Percentiles rank a stretch among this genome's conserved stretches.
Conservation (phyloP, 768 basidiomycete genomes). For the Tricholoma flavovirens region DNA sequence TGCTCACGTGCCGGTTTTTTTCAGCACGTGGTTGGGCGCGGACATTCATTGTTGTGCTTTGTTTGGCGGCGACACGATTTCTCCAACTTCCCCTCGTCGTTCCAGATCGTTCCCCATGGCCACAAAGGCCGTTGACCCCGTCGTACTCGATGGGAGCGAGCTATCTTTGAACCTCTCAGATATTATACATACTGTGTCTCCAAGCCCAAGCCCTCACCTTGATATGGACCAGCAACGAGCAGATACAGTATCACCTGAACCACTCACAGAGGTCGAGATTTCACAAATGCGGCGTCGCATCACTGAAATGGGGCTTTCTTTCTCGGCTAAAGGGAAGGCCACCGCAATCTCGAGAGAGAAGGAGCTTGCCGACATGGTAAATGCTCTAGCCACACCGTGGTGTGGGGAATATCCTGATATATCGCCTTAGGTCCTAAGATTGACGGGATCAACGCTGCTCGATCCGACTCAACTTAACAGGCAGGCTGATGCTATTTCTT, state of each 20-base stretch:
- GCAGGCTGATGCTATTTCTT: conserved; percentile 60
- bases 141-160: conserved; percentile 3
- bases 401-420: neutral
- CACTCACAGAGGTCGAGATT: conserved; percentile 42
- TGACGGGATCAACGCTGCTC: conserved; percentile 34
- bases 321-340: conserved; percentile 11
- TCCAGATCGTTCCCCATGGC: conserved; percentile 6
- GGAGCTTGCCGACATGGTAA: conserved; percentile 55
- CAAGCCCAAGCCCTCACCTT: conserved; percentile 36
- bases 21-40: conserved; percentile 20
- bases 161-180: conserved; percentile 48
- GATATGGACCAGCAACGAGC: conserved; percentile 5
- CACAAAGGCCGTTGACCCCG: conserved; percentile 12
- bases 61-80: conserved; percentile 20
- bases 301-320: conserved; percentile 34
- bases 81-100: conserved; percentile 4
- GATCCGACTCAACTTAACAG: conserved; percentile 42
- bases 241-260: conserved; percentile 23
- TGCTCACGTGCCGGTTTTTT: neutral
- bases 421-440: conserved; percentile 31
- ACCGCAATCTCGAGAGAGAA: conserved; percentile 35
- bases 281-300: conserved; percentile 42
- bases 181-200: conserved; percentile 48
- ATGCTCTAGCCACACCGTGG: conserved; percentile 9
- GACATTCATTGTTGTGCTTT: conserved; percentile 13